Evolutionary conservation across 352 stramenopile species (phyloP).

Genomic region (Pythium grandisporangium): DNA sequence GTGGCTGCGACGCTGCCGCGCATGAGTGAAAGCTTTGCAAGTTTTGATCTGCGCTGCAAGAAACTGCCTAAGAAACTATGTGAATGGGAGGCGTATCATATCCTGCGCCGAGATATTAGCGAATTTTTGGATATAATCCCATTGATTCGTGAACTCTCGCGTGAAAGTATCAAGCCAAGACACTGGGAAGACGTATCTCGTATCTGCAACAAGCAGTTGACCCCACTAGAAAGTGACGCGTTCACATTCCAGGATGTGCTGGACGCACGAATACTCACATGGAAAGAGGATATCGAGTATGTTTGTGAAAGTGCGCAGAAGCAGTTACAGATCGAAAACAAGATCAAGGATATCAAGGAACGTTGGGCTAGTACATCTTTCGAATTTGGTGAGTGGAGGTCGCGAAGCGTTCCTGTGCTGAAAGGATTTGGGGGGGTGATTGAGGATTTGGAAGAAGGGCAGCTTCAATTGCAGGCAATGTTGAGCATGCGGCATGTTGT

Average conservation of each 20-base stretch:
- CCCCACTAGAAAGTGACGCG: slow-evolving; percentile 59
- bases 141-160: slow-evolving; percentile 69
- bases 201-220: slow-evolving; percentile 33
- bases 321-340: slow-evolving; percentile 84
- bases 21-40: slow-evolving; percentile 57
- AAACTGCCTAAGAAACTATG: slow-evolving; percentile 78
- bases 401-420: slow-evolving; percentile 54
- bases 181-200: slow-evolving; percentile 83
- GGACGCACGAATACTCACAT: slow-evolving; percentile 61
- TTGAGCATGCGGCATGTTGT: slow-evolving; percentile 84
- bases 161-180: slow-evolving; percentile 78
- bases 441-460: slow-evolving; percentile 85
- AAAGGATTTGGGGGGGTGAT: slow-evolving; percentile 77
- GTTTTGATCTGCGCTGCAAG: slow-evolving; percentile 65
- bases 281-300: slow-evolving; percentile 78
- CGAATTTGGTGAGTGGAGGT: slow-evolving; percentile 84
- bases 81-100: slow-evolving; percentile 81
- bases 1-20: slow-evolving; percentile 35
- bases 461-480: slow-evolving; percentile 84
- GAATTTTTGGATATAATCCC: slow-evolving; percentile 84
- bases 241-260: slow-evolving; percentile 80
- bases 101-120: slow-evolving; percentile 65
- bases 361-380: slow-evolving; percentile 67
- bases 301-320: slow-evolving; percentile 89
- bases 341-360: slow-evolving; percentile 84